A percentile compares a stretch with the other conserved stretches of the same genome.
Evolutionary conservation across 768 basidiomycete genomes (phyloP).

Genomic region (Tylopilus cervinicoccineus): DNA sequence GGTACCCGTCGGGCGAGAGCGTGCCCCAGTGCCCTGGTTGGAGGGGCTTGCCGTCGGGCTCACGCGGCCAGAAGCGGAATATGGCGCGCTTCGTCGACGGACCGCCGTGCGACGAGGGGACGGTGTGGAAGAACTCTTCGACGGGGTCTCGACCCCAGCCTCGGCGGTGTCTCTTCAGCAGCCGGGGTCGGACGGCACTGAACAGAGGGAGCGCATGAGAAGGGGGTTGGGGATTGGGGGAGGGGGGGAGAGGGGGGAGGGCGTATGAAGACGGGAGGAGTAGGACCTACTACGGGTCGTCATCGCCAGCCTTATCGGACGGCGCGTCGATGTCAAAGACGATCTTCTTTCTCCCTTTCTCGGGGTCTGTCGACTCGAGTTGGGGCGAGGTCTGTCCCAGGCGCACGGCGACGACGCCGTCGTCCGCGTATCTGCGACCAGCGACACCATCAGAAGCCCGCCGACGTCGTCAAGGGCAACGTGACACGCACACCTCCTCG

Average conservation of each 20-base stretch:
- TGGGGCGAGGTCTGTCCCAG: too few relatives aligned
- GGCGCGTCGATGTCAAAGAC: too few relatives aligned
- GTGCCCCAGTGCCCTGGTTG: slow-evolving; percentile 8
- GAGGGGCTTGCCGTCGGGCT: slow-evolving; percentile 14
- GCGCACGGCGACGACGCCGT: background rate
- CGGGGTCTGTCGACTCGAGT: too few relatives aligned
- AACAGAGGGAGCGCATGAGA: too few relatives aligned
- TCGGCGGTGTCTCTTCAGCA: background rate
- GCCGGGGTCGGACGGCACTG: background rate
- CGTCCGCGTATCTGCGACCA: background rate
- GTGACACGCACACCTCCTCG: background rate
- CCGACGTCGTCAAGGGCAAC: background rate
- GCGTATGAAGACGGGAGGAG: too few relatives aligned
- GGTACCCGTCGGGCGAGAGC: slow-evolving; percentile 16
- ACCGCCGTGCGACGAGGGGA: background rate
- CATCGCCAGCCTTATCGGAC: too few relatives aligned
- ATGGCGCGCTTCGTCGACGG: slow-evolving; percentile 11
- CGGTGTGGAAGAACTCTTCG: slow-evolving; percentile 2
- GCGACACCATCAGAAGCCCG: background rate
- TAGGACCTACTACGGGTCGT: too few relatives aligned
- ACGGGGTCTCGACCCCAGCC: slow-evolving; percentile 9
- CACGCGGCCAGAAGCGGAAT: slow-evolving; percentile 26
- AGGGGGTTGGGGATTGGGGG: too few relatives aligned
- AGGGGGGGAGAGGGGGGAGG: too few relatives aligned
- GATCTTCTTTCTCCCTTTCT: too few relatives aligned